Evolutionary conservation across 2,329 filamentous ascomycete genomes (phyloP), one percentile per base, ranked within the genome.

Genomic region (Botrytis squamosa): DNA sequence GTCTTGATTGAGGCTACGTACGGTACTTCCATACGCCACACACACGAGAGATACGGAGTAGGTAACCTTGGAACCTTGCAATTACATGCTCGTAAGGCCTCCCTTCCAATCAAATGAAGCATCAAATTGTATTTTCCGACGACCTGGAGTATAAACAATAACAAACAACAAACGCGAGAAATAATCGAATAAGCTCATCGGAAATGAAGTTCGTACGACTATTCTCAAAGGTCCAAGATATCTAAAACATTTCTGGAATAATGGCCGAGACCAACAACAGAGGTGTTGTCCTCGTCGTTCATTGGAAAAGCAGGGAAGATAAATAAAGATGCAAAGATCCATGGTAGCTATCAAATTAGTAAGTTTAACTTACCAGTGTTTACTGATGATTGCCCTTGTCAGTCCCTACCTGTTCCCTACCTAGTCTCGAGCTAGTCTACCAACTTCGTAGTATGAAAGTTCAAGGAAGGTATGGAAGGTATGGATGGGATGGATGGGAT

Each of bases 81-180:
- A 14, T n/a, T 52, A 67, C 8, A 40, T 22, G 44, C 40, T 40
- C 38, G 64, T 29, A 46, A 20, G 2, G 40, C 44, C 33, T 38
- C 46, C 18, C 33, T 25, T 63, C 36, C 52, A 57, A 57, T 67
- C 46, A 40, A 52, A 67, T 29, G 46, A 52, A 67, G 29, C 22
- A 29, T 52, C 16, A 3, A 7, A 38, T 12, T n/a, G 40, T 68
- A 40, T 55, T 55, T 20, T 29, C 65, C 46, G 65, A 67, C 4
- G 18, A 49, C 29, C 42, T 49, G 36, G 49, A 55, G 65, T 6
- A 20, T n/a, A 64, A 29, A 66, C 33, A 67, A n/a, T 7, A 55
- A 68, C 65, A 55, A 55, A 29, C 46, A 55, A 40, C 36, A 40
- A 55, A 68, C 25, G 46, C 65, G 65, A 68, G 46, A 29, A 52